Percentiles rank a stretch among this genome's conserved stretches.
These are phyloP conservation scores for Hansfordia pulvinata DNA, from an alignment of 2,329 filamentous ascomycete species.

Conservation along the genomic window DNA sequence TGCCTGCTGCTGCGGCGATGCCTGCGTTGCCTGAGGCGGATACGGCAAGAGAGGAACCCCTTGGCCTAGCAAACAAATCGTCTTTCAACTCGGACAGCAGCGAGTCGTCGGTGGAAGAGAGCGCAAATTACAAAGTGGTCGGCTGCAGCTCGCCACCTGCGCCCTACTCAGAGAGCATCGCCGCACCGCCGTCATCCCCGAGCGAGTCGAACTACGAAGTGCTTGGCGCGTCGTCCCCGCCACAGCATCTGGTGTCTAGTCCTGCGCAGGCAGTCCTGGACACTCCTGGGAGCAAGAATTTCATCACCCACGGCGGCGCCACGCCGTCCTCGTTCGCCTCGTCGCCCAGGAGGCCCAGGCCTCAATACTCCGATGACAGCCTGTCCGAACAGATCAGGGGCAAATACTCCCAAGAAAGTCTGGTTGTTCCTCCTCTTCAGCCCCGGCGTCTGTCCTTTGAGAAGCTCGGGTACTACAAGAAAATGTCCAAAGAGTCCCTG, in stretches of 20 bases:
- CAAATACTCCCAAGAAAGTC: slow-evolving; percentile 47
- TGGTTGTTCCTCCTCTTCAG: slow-evolving; percentile 41
- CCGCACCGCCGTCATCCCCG: slow-evolving; percentile 23
- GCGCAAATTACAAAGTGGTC: slow-evolving; percentile 41
- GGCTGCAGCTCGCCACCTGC: slow-evolving; percentile 28
- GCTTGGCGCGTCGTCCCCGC: slow-evolving; percentile 34
- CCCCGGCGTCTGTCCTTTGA: slow-evolving; percentile 35
- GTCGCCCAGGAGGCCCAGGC: slow-evolving; percentile 9
- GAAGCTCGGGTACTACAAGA: slow-evolving; percentile 31
- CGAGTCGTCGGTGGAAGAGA: slow-evolving; percentile 24
- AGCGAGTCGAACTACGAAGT: slow-evolving; percentile 37
- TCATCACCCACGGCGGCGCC: slow-evolving; percentile 33
- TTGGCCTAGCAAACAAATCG: slow-evolving; percentile 15
- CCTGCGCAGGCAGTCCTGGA: slow-evolving; percentile 10
- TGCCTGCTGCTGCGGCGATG: slow-evolving; percentile 13
- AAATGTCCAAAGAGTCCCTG: slow-evolving; percentile 37
- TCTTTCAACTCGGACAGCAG: slow-evolving; percentile 30
- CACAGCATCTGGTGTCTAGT: slow-evolving; percentile 17
- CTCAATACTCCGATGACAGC: slow-evolving; percentile 20
- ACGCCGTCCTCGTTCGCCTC: slow-evolving; percentile 23
- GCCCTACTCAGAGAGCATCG: slow-evolving; percentile 25
- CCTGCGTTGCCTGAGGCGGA: slow-evolving; percentile 17
- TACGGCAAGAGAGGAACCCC: slow-evolving; percentile 7
- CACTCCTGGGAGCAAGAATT: slow-evolving; percentile 29
- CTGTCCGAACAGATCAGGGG: slow-evolving; percentile 18